Evolutionary conservation across 2,329 filamentous ascomycete genomes (phyloP).

Genomic region (Botrytis elliptica): DNA sequence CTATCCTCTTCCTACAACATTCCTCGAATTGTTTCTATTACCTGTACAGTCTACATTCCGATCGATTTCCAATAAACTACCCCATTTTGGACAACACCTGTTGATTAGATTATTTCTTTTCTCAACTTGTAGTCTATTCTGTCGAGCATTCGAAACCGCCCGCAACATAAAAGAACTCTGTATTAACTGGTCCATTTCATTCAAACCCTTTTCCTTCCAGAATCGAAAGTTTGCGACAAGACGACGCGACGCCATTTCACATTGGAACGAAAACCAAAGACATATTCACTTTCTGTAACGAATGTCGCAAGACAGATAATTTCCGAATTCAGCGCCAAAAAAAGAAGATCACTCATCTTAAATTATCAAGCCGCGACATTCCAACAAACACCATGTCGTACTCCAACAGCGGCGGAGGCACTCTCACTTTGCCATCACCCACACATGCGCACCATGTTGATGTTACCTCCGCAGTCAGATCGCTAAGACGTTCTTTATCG

Average conservation of each 20-base stretch:
- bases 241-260: conserved; percentile 1
- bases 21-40: conserved; percentile 12
- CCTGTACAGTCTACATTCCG: conserved; percentile 19
- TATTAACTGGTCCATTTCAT: conserved; percentile 13
- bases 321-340: conserved; percentile 8
- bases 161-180: conserved; percentile 16
- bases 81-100: conserved; percentile 18
- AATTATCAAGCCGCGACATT: conserved; percentile 29
- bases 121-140: conserved; percentile 38
- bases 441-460: conserved; percentile 81
- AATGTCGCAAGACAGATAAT: conserved; percentile 22
- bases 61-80: conserved; percentile 14
- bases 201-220: not conserved
- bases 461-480: conserved; percentile 76
- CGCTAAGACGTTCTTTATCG: conserved; percentile 82
- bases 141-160: conserved; percentile 47
- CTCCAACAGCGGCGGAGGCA: conserved; percentile 65
- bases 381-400: conserved; percentile 51
- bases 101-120: conserved; percentile 19
- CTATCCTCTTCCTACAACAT: conserved; percentile 1
- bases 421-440: conserved; percentile 82
- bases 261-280: not conserved
- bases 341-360: conserved; percentile 13
- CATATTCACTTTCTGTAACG: conserved; percentile 18
- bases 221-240: not conserved